Evolutionary conservation across 2,329 filamentous ascomycete genomes (phyloP).

Genomic region (Sporothrix curviconia): DNA sequence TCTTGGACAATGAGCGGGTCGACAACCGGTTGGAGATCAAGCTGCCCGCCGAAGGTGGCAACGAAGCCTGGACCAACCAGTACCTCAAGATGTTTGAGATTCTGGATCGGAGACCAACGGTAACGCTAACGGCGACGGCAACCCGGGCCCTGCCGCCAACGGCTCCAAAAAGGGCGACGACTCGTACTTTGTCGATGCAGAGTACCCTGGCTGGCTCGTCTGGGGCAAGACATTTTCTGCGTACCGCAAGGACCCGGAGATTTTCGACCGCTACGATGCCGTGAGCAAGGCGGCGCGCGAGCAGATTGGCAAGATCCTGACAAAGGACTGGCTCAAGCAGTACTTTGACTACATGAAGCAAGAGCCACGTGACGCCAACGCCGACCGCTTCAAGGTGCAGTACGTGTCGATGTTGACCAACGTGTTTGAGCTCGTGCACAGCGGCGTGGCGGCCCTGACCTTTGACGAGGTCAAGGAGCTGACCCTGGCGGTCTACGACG

Average conservation of each 20-base stretch:
- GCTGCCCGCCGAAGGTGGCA: slow-evolving; percentile 56
- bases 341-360: slow-evolving; percentile 67
- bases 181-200: slow-evolving; percentile 83
- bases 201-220: slow-evolving; percentile 92
- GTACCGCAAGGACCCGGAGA: slow-evolving; percentile 63
- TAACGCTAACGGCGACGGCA: too few relatives aligned
- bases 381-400: slow-evolving; percentile 77
- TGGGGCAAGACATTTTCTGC: slow-evolving; percentile 86
- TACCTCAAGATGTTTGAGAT: slow-evolving; percentile 74
- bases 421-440: slow-evolving; percentile 82
- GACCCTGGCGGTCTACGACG: slow-evolving; percentile 69
- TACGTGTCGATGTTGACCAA: slow-evolving; percentile 83
- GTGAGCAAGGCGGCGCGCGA: slow-evolving; percentile 66
- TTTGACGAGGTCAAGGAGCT: slow-evolving; percentile 86
- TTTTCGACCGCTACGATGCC: slow-evolving; percentile 68
- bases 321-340: slow-evolving; percentile 76
- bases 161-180: neutral
- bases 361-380: slow-evolving; percentile 21
- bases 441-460: slow-evolving; percentile 67
- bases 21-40: slow-evolving; percentile 68
- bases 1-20: slow-evolving; percentile 72
- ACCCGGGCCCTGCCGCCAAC: too few relatives aligned
- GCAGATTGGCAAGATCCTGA: slow-evolving; percentile 74
- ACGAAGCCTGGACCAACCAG: slow-evolving; percentile 69
- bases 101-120: slow-evolving; percentile 40